Percentiles rank a stretch among this genome's conserved stretches.
phyloP scores from a whole-genome alignment of 2,329 filamentous ascomycete species.

The Neofusicoccum parvum region DNA sequence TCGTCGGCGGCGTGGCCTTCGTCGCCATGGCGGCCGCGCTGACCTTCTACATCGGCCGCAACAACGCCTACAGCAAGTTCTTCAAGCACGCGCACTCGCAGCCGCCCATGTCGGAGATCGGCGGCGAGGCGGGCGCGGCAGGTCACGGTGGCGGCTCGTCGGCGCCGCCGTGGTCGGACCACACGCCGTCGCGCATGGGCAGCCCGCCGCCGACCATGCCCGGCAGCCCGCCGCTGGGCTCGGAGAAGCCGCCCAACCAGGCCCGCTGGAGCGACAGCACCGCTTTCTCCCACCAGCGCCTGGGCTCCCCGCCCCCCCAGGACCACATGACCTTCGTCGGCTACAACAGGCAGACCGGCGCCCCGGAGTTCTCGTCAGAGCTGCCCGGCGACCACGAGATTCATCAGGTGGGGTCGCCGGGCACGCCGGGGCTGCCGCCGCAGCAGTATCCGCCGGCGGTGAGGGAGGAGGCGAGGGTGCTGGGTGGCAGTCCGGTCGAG shows the following conservation, averaged over 20 bases:
- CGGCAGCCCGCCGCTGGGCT: neutral
- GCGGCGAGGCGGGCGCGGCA: neutral
- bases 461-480: neutral
- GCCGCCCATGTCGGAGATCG: neutral
- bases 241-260: slow-evolving; percentile 6
- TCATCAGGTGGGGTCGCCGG: neutral
- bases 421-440: neutral
- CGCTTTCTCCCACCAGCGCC: neutral
- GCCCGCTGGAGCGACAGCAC: slow-evolving; percentile 19
- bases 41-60: slow-evolving; percentile 65
- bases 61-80: slow-evolving; percentile 21
- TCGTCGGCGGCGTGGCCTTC: slow-evolving; percentile 63
- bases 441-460: neutral
- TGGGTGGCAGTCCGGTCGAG: neutral
- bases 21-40: slow-evolving; percentile 62
- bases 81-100: slow-evolving; percentile 18
- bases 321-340: slow-evolving; percentile 22
- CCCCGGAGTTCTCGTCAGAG: slow-evolving; percentile 23
- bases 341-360: slow-evolving; percentile 23
- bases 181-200: slow-evolving; percentile 6
- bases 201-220: slow-evolving; percentile 4
- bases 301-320: neutral
- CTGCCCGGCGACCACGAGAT: slow-evolving; percentile 16
- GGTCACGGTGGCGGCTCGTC: neutral
- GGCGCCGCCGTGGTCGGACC: slow-evolving; percentile 1